A percentile compares a stretch with the other conserved stretches of the same genome.
phyloP scores from a whole-genome alignment of 345 rosid genomes.

The Gossypium bickii region DNA sequence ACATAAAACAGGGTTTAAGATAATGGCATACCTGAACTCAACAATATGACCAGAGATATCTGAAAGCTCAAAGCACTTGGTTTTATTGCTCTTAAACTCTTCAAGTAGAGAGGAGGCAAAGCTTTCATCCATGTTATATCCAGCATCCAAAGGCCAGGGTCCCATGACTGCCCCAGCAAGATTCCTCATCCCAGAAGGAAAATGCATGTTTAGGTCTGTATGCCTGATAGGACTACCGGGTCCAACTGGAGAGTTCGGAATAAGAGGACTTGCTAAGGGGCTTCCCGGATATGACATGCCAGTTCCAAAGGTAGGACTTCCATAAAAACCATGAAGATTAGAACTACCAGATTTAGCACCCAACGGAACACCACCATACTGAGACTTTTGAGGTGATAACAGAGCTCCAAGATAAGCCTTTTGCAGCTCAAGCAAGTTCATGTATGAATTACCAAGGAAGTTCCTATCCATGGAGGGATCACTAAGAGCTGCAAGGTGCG shows the following conservation, averaged over 20 bases:
- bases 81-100: constrained; percentile 70
- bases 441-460: constrained; percentile 47
- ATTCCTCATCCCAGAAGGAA: constrained; percentile 48
- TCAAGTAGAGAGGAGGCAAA: constrained; percentile 64
- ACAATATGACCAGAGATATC: constrained; percentile 71
- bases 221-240: constrained; percentile 57
- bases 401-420: constrained; percentile 55
- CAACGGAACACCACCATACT: constrained; percentile 38
- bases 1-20: neutral
- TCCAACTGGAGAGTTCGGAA: constrained; percentile 51
- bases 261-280: constrained; percentile 46
- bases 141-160: constrained; percentile 52
- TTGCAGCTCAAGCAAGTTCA: constrained; percentile 57
- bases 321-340: constrained; percentile 54
- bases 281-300: constrained; percentile 65
- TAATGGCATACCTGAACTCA: constrained; percentile 56
- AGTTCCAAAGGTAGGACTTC: constrained; percentile 50
- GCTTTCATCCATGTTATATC: constrained; percentile 37
- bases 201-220: constrained; percentile 44
- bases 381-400: constrained; percentile 55
- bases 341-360: constrained; percentile 52
- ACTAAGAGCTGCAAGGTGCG: constrained; percentile 45
- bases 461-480: constrained; percentile 45
- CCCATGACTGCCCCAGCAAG: constrained; percentile 51
- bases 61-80: constrained; percentile 58